Percentiles rank a stretch among this genome's conserved stretches.
Conservation (phyloP, 768 basidiomycete genomes). For the Xerocomellus intermedius region DNA sequence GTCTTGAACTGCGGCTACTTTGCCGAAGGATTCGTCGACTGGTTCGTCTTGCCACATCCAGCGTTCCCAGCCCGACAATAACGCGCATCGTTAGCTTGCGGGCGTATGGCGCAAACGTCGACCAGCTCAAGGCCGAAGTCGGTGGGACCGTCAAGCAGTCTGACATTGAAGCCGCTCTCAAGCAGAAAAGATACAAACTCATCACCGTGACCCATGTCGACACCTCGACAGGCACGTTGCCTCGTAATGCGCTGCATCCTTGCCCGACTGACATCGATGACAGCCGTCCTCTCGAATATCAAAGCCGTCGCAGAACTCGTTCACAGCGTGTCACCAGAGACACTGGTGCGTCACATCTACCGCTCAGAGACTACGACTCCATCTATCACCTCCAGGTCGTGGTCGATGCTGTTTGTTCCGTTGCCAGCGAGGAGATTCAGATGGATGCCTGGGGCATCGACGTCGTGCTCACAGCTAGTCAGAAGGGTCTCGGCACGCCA, state of each 20-base stretch:
- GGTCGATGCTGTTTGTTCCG: slow-evolving; percentile 94
- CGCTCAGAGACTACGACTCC: background rate
- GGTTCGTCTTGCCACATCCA: slow-evolving; percentile 42
- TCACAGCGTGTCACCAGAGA: slow-evolving; percentile 75
- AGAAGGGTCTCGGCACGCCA: slow-evolving; percentile 92
- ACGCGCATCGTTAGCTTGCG: slow-evolving; percentile 51
- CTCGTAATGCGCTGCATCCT: too few relatives aligned
- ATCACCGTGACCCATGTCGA: slow-evolving; percentile 96
- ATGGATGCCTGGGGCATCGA: slow-evolving; percentile 95
- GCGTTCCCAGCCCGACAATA: background rate
- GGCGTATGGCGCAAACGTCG: slow-evolving; percentile 86
- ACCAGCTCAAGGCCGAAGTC: slow-evolving; percentile 78
- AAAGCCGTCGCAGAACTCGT: slow-evolving; percentile 74
- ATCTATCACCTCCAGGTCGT: slow-evolving; percentile 49
- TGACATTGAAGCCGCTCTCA: slow-evolving; percentile 67
- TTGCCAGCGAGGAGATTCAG: slow-evolving; percentile 91
- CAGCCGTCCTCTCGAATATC: slow-evolving; percentile 83
- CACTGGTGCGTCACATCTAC: slow-evolving; percentile 51
- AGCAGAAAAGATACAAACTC: slow-evolving; percentile 80
- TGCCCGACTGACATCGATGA: slow-evolving; percentile 1
- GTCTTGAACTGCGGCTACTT: slow-evolving; percentile 94
- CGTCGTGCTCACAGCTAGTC: slow-evolving; percentile 79
- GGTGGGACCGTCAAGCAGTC: slow-evolving; percentile 67
- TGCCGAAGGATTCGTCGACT: slow-evolving; percentile 86
- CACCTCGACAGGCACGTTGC: slow-evolving; percentile 66